Evolutionary conservation across 2,329 filamentous ascomycete species (phyloP).

Genomic region (Rhinocladiella mackenziei): DNA sequence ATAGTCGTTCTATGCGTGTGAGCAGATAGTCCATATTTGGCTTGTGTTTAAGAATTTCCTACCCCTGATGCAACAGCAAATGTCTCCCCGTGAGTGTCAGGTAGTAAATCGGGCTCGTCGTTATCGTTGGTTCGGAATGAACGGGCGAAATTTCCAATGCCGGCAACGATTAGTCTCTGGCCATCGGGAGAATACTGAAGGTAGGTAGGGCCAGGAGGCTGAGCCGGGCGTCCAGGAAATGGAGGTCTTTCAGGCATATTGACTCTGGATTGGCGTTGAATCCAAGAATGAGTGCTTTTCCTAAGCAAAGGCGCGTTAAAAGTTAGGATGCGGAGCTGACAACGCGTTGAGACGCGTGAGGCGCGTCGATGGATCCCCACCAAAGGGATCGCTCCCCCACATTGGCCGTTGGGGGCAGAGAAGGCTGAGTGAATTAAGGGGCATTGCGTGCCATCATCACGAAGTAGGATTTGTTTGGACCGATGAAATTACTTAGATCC

Average conservation of each 20-base stretch:
- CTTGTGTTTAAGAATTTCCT: constrained; percentile 3
- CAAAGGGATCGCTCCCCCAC: too few species aligned
- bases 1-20: constrained; percentile 59
- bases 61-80: constrained; percentile 65
- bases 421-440: too few species aligned
- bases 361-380: too few species aligned
- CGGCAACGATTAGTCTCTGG: constrained; percentile 79
- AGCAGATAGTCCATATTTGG: not conserved
- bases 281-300: too few species aligned
- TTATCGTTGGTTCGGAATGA: constrained; percentile 88
- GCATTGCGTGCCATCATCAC: too few species aligned
- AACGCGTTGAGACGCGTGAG: too few species aligned
- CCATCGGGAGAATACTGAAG: constrained; percentile 89
- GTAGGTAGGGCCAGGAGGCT: constrained; percentile 82
- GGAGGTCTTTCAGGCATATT: constrained; percentile 29
- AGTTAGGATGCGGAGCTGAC: too few species aligned
- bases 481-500: too few species aligned
- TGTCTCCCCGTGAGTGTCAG: constrained; percentile 85
- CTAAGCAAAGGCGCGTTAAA: not conserved
- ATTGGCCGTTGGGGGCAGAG: too few species aligned
- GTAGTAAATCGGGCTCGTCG: constrained; percentile 87
- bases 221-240: constrained; percentile 25
- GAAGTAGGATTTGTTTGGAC: too few species aligned
- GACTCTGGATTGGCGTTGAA: constrained; percentile 2
- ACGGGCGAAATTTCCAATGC: constrained; percentile 88